Evolutionary conservation across 2,329 filamentous ascomycete genomes (phyloP), one percentile per base, ranked within the genome.

Genomic region (Xylaria sp.): DNA sequence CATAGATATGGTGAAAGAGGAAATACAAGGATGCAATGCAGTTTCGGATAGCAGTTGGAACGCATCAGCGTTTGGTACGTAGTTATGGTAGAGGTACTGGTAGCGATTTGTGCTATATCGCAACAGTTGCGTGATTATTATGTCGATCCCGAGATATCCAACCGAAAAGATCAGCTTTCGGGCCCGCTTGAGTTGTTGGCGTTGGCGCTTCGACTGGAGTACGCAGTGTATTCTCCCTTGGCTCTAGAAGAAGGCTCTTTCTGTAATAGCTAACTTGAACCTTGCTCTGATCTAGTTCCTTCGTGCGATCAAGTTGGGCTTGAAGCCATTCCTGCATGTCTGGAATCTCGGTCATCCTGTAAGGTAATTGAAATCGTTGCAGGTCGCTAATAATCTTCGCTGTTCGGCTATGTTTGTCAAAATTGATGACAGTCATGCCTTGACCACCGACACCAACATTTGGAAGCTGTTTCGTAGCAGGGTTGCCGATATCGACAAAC

Each of bases 241-340:
- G 94, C 78, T 98, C 94, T 27, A 97, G 85, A 32, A 94, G 82
- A 53, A 97, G 84, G 68, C 93, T 97, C 77, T 95, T 93, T 72
- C 94, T 90, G 79, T 97, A 97, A 78, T 89, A 88, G 47, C 80
- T 84, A 68, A 88, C 84, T 76, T 89, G 87, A n/a, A 87, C 84
- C 57, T 88, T 89, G 74, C 84, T 78, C 75, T 84, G 78, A 74
- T 86, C 82, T 71, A 83, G 75, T 67, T 89, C 86, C 12, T 92
- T 92, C 54, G 98, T 93, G 32, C 91, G 89, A 55, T 88, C 83
- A 59, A 98, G 89, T 79, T 98, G 92, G 24, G 89, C 86, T 70
- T 94, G 89, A 79, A 99, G 89, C 95, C 95, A 99, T 27, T 95
- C 91, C 78, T 98, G 95, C 78, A 99, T 86, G 75, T 98, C 95